Percentiles rank a stretch among this genome's conserved stretches.
Evolutionary conservation across 140 eudicot genomes (phyloP).

Genomic region (Flaveria floridana): DNA sequence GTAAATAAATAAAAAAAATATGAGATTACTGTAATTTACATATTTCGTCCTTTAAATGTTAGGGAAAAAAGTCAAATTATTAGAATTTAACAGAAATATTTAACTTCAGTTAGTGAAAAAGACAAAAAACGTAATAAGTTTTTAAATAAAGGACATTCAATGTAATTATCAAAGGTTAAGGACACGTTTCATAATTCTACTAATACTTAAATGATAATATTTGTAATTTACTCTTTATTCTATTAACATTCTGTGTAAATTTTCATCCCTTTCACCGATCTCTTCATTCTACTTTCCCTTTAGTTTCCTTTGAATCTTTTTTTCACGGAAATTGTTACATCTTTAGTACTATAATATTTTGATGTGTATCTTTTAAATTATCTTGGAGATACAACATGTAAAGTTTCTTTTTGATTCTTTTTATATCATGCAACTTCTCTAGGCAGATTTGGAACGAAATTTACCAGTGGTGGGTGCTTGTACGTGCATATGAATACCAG

Average conservation of each 20-base stretch:
- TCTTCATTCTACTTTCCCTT: constrained; percentile 28
- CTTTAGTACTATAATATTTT: background rate
- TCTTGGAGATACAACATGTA: background rate
- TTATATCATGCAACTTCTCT: background rate
- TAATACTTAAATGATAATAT: too few relatives aligned
- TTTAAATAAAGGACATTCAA: too few relatives aligned
- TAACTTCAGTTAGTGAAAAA: too few relatives aligned
- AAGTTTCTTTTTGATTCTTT: background rate
- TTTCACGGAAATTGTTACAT: constrained; percentile 47
- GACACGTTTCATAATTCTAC: too few relatives aligned
- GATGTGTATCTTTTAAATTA: background rate
- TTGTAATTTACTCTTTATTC: constrained; percentile 2
- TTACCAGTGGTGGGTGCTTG: background rate
- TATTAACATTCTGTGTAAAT: constrained; percentile 37
- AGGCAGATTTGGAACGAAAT: background rate
- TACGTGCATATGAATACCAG: background rate
- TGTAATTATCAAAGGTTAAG: too few relatives aligned
- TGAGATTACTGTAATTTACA: too few relatives aligned
- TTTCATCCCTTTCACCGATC: constrained; percentile 24
- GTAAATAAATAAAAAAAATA: too few relatives aligned
- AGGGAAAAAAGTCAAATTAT: too few relatives aligned
- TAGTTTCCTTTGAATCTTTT: constrained; percentile 23
- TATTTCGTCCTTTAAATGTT: too few relatives aligned
- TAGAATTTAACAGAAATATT: too few relatives aligned
- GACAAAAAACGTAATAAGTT: too few relatives aligned